Conservation (phyloP, 2,329 filamentous ascomycete species). For the Trichoderma aggressivum region DNA sequence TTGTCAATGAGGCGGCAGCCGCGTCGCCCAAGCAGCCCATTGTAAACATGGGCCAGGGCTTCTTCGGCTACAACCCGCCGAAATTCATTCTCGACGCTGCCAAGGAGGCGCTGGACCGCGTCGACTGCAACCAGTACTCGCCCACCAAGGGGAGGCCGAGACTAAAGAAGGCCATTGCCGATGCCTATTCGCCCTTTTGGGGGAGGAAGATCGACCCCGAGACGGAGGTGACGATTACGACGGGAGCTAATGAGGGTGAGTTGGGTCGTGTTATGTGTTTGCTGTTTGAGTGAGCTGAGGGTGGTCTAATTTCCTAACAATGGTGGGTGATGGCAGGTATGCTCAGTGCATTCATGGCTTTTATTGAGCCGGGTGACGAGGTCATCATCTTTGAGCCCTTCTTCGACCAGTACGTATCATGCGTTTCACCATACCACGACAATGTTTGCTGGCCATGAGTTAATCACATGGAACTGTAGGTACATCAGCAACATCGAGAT, state of each 20-base stretch:
- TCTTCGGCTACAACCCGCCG: constrained; percentile 92
- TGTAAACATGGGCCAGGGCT: constrained; percentile 64
- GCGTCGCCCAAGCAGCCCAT: constrained; percentile 62
- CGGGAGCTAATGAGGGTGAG: constrained; percentile 73
- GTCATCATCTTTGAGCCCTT: constrained; percentile 98
- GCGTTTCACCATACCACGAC: background rate
- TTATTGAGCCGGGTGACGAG: constrained; percentile 90
- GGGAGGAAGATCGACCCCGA: constrained; percentile 79
- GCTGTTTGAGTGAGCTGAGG: background rate
- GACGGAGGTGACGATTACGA: constrained; percentile 92
- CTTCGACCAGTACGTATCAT: constrained; percentile 75
- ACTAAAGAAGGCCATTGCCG: constrained; percentile 86
- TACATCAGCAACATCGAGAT: constrained; percentile 98
- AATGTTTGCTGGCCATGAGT: background rate
- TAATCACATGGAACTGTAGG: constrained; percentile 21
- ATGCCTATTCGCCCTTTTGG: constrained; percentile 89
- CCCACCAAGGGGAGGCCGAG: constrained; percentile 90
- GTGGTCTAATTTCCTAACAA: background rate
- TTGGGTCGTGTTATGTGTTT: background rate
- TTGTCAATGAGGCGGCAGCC: constrained; percentile 63
- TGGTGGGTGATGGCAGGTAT: constrained; percentile 50
- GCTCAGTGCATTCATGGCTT: constrained; percentile 97
- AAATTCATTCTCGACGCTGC: constrained; percentile 87
- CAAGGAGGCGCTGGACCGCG: constrained; percentile 80
- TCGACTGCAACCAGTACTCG: constrained; percentile 98